phyloP scores from a whole-genome alignment of 2,329 filamentous ascomycete species.

The Didymella arachidicola region DNA sequence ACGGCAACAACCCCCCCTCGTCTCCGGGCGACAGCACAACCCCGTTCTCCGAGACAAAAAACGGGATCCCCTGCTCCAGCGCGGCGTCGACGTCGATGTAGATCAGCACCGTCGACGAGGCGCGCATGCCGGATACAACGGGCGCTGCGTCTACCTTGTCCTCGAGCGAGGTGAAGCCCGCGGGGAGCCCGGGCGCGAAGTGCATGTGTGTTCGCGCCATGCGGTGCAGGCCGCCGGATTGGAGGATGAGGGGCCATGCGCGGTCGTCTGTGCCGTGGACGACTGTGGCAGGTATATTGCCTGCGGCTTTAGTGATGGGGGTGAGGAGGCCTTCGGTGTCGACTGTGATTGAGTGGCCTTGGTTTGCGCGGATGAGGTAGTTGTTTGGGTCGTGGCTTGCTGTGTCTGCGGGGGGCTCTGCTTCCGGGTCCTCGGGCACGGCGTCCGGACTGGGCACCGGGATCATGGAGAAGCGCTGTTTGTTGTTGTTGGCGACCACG shows the following conservation, averaged over 20 bases:
- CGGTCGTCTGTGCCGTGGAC: slow-evolving; percentile 90
- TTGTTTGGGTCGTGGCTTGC: slow-evolving; percentile 61
- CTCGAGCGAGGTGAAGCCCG: slow-evolving; percentile 47
- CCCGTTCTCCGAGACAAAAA: slow-evolving; percentile 69
- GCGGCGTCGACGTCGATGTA: slow-evolving; percentile 76
- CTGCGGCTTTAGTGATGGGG: slow-evolving; percentile 64
- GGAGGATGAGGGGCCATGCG: slow-evolving; percentile 77
- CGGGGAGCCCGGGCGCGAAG: slow-evolving; percentile 77
- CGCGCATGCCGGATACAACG: slow-evolving; percentile 83
- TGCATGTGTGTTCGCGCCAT: slow-evolving; percentile 93
- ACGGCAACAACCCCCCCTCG: slow-evolving; percentile 52
- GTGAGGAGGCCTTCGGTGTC: slow-evolving; percentile 75
- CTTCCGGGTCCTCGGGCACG: not conserved
- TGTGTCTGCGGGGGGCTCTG: too few species aligned
- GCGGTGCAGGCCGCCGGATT: slow-evolving; percentile 76
- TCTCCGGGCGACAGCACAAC: slow-evolving; percentile 59
- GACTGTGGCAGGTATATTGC: slow-evolving; percentile 69
- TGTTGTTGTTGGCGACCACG: slow-evolving; percentile 79
- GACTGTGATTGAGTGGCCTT: slow-evolving; percentile 85
- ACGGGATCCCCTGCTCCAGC: slow-evolving; percentile 67
- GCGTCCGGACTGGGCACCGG: slow-evolving; percentile 51
- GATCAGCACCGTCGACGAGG: slow-evolving; percentile 67
- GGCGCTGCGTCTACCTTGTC: slow-evolving; percentile 37
- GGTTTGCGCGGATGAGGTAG: slow-evolving; percentile 92
- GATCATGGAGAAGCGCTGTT: slow-evolving; percentile 87